phyloP scores from a whole-genome alignment of 441 rosid species.

The Jatropha multifida region DNA sequence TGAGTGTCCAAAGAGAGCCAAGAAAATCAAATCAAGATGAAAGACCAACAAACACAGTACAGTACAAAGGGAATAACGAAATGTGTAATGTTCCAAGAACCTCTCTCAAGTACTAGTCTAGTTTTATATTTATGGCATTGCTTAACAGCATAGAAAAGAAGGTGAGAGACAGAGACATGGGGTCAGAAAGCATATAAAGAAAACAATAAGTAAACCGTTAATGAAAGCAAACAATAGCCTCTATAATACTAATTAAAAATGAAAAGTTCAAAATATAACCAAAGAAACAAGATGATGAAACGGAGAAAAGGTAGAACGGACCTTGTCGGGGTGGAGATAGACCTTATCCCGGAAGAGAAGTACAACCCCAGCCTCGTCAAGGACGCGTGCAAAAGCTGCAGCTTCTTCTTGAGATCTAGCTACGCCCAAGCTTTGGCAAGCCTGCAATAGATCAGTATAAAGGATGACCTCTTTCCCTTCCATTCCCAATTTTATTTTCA shows the following conservation, averaged over 20 bases:
- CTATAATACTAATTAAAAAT: neutral
- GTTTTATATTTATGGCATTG: no score
- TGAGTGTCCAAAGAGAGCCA: neutral
- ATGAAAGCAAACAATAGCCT: no score
- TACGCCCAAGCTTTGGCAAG: conserved; percentile 61
- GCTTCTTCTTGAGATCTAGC: conserved; percentile 80
- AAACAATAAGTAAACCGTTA: no score
- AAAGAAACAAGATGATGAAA: neutral
- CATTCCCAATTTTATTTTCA: conserved; percentile 61
- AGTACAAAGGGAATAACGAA: neutral
- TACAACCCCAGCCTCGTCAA: conserved; percentile 87
- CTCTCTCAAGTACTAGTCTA: no score
- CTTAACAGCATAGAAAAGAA: neutral
- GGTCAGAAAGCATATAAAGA: no score
- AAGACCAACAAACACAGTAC: neutral
- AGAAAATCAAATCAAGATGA: neutral
- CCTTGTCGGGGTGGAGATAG: conserved; percentile 90
- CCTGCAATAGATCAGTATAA: conserved; percentile 53
- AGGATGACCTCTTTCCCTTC: conserved; percentile 69
- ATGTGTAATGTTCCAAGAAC: neutral
- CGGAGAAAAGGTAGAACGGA: conserved; percentile 5
- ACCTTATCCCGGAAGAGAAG: conserved; percentile 89
- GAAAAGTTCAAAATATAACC: neutral
- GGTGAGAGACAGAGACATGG: no score
- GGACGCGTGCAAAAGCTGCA: conserved; percentile 65